phyloP scores from a whole-genome alignment of 495 filamentous ascomycete genomes.

The Achaetomiella virescens region DNA sequence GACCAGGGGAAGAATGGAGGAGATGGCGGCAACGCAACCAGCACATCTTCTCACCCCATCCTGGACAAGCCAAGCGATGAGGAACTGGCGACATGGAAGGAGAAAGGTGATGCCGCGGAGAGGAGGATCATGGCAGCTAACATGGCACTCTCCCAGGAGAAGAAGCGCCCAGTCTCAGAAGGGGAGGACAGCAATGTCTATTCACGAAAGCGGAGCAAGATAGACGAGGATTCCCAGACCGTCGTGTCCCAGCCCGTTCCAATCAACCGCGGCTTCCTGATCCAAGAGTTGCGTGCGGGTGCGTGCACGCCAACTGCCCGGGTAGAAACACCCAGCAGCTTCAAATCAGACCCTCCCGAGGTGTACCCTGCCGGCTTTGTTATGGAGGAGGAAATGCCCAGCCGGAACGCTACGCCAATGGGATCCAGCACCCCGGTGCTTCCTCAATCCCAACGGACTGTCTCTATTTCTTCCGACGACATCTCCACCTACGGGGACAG shows the following conservation, averaged over 20 bases:
- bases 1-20: slow-evolving; percentile 13
- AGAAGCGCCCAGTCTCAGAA: neutral
- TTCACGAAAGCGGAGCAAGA: neutral
- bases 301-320: neutral
- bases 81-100: slow-evolving; percentile 5
- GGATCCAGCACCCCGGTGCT: neutral
- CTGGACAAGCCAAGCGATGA: slow-evolving; percentile 7
- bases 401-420: neutral
- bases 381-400: neutral
- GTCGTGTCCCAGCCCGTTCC: neutral
- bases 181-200: neutral
- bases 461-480: neutral
- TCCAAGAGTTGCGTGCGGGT: neutral
- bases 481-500: neutral
- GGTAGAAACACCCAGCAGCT: neutral
- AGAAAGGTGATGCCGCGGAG: slow-evolving; percentile 7
- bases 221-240: neutral
- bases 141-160: neutral
- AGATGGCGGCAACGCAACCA: neutral
- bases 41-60: neutral
- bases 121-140: slow-evolving; percentile 13
- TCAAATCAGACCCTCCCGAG: neutral
- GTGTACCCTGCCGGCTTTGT: neutral
- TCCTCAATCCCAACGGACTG: neutral
- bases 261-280: slow-evolving; percentile 3